Base-by-base conservation (phyloP, 768 basidiomycete species). In the Suillus subluteus region DNA sequence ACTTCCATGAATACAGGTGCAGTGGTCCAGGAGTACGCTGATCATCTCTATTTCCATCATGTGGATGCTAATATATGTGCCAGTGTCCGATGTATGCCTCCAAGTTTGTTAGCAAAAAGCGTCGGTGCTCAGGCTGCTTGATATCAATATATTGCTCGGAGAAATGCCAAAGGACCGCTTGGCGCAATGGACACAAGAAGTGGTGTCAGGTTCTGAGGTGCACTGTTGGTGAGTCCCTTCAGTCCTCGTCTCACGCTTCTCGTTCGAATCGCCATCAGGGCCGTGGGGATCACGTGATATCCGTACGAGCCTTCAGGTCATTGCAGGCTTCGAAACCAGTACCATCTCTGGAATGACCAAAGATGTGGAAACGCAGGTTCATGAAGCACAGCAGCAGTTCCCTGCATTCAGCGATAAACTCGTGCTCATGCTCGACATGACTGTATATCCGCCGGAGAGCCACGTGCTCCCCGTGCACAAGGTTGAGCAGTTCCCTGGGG, bases 121-220 rank as follows among this genome's bases (percentile, higher is more conserved):
- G 55, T 35, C 32, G 18, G 32, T 56, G 55, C 55, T 35, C 55
- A 56, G 55, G 32, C 32, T 56, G 55, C 21, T 56, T 56, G 55
- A 6, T 35, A 35, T 35, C 32, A 2, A 35, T 56, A 1, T 56
- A 56, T 56, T 56, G 55, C 18, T 56, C 55, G 32, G 18, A 56
- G 32, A 56, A 56, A 35, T 56, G 55, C 11, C 55, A 56, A 35
- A 56, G 32, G 18, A 21, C 55, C 11, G 55, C 54, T 35, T 56
- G 55, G 55, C 32, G 32, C 32, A 56, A 12, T 56, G 55, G 55
- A 56, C 55, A 56, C 32, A 56, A 35, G 9, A 56, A 35, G 12
- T 56, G 55, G 55, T 56, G 55, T 7, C 55, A 35, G 35, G 55
- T 35, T 56, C 32, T 56, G 32, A 56, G 55, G 11, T 56, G 55